Conservation (phyloP, 2,329 filamentous ascomycete species). For the Pseudogymnoascus verrucosus region DNA sequence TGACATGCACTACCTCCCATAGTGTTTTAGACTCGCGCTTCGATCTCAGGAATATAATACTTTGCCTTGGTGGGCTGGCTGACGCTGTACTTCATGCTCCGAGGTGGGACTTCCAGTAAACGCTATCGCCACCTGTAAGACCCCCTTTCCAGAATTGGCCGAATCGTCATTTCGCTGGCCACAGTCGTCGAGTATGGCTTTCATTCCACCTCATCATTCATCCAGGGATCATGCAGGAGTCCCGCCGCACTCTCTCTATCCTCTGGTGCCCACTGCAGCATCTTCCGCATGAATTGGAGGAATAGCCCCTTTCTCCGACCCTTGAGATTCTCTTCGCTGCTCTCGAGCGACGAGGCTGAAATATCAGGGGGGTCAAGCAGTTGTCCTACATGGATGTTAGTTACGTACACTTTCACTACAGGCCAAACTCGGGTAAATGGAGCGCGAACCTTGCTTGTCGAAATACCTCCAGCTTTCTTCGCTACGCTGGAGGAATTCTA, state of each 20-base stretch:
- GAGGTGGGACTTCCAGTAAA: background rate
- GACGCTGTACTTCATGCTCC: background rate
- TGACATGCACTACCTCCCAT: background rate
- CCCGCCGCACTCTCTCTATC: constrained; percentile 27
- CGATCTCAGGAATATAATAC: background rate
- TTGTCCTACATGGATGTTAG: background rate
- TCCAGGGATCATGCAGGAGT: constrained; percentile 27
- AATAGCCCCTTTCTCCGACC: constrained; percentile 27
- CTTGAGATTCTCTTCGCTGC: constrained; percentile 19
- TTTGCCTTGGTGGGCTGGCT: background rate
- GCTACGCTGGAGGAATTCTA: constrained; percentile 19
- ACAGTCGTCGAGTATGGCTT: background rate
- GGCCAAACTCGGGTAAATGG: background rate
- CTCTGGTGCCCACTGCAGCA: constrained; percentile 29
- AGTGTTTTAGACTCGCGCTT: background rate
- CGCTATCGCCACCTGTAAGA: background rate
- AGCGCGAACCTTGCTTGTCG: background rate
- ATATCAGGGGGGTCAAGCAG: background rate
- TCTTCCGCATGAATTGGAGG: constrained; percentile 25
- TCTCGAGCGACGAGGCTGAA: constrained; percentile 10
- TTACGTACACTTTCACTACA: background rate
- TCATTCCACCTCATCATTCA: constrained; percentile 13
- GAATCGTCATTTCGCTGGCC: background rate
- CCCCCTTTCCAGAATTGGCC: background rate
- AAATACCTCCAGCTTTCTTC: background rate